Percentiles rank a stretch among this genome's conserved stretches.
These are phyloP conservation scores for Metarhizium brunneum DNA, from an alignment of 2,329 filamentous ascomycete species.

Conservation along the genomic window DNA sequence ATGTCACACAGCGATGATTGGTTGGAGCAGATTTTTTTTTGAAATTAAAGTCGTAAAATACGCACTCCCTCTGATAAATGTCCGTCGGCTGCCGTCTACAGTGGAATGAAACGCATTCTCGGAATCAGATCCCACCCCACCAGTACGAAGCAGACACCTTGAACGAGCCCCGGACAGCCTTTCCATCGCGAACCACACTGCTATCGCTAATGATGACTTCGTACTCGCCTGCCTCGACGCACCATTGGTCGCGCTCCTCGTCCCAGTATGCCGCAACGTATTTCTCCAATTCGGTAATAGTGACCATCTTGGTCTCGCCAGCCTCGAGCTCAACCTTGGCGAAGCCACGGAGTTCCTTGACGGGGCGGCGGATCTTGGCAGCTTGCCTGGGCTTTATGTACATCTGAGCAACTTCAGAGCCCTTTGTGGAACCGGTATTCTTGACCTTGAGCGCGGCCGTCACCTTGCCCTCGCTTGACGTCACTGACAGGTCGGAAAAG, in stretches of 20 bases:
- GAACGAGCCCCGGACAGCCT: conserved; percentile 43
- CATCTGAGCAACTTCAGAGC: conserved; percentile 48
- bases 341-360: conserved; percentile 58
- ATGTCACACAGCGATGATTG: background rate
- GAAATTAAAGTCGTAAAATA: background rate
- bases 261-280: conserved; percentile 63
- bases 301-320: conserved; percentile 47
- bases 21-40: background rate
- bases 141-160: conserved; percentile 51
- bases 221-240: conserved; percentile 56
- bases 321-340: conserved; percentile 52
- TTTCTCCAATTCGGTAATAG: conserved; percentile 51
- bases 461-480: conserved; percentile 30
- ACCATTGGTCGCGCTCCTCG: conserved; percentile 57
- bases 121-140: conserved; percentile 34
- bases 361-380: conserved; percentile 43
- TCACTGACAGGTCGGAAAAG: conserved; percentile 39
- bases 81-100: background rate
- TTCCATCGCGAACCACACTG: conserved; percentile 36
- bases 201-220: conserved; percentile 51
- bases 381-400: conserved; percentile 44
- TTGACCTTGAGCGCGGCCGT: conserved; percentile 42
- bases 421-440: conserved; percentile 49
- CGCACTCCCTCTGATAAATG: too few relatives aligned
- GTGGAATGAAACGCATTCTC: background rate